These are phyloP conservation scores for Hypoxylon perforatum DNA, from an alignment of 495 filamentous ascomycete genomes.

Conservation along the genomic window DNA sequence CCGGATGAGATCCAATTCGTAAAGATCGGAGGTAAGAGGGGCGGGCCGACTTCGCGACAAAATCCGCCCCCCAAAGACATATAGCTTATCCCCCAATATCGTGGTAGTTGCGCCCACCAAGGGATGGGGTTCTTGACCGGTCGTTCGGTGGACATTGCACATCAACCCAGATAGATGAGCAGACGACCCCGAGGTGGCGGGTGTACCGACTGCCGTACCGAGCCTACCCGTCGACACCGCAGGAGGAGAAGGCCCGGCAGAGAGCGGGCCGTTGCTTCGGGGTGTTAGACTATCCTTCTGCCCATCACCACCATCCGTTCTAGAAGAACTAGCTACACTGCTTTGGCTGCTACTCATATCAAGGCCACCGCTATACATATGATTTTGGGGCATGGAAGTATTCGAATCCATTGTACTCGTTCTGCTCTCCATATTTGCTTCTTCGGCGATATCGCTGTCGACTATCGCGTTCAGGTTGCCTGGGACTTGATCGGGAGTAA, in stretches of 20 bases:
- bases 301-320: conserved; percentile 57
- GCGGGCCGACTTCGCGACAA: conserved; percentile 81
- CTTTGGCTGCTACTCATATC: conserved; percentile 68
- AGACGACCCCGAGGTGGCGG: conserved; percentile 56
- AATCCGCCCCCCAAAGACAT: conserved; percentile 93
- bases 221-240: conserved; percentile 50
- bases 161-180: conserved; percentile 84
- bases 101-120: conserved; percentile 96
- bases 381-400: conserved; percentile 58
- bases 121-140: conserved; percentile 88
- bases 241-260: conserved; percentile 61
- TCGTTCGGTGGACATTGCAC: conserved; percentile 91
- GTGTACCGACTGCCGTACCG: conserved; percentile 62
- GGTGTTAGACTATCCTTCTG: conserved; percentile 59
- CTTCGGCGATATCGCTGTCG: conserved; percentile 42
- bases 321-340: conserved; percentile 57
- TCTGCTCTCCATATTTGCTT: conserved; percentile 52
- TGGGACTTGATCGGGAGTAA: neutral
- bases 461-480: conserved; percentile 37
- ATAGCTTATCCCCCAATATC: conserved; percentile 91
- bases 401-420: conserved; percentile 71
- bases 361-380: conserved; percentile 50
- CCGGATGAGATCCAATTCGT: conserved; percentile 90
- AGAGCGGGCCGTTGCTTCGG: conserved; percentile 62
- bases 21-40: conserved; percentile 86